phyloP scores from a whole-genome alignment of 441 rosid genomes.

The Adansonia grandidieri region DNA sequence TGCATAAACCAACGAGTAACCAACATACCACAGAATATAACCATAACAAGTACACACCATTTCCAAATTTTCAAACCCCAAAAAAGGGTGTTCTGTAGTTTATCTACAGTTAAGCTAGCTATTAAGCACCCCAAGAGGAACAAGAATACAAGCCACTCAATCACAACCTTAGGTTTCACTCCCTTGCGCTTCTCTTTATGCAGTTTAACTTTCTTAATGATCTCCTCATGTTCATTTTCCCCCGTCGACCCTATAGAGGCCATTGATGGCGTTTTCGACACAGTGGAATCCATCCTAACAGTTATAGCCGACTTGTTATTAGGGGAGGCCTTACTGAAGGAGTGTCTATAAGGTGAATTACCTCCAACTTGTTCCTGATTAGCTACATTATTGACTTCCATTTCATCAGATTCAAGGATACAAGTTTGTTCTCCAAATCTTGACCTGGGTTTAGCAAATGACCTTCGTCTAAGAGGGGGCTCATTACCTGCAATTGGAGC shows the following conservation, averaged over 20 bases:
- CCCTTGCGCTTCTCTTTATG: conserved; percentile 39
- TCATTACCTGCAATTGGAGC: conserved; percentile 42
- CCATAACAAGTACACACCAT: conserved; percentile 83
- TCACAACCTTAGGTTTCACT: conserved; percentile 40
- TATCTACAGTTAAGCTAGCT: conserved; percentile 57
- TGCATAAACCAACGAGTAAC: conserved; percentile 79
- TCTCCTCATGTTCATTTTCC: conserved; percentile 60
- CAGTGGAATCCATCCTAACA: conserved; percentile 38
- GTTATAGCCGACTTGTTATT: conserved; percentile 40
- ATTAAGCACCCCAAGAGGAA: conserved; percentile 49
- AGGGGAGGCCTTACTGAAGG: conserved; percentile 51
- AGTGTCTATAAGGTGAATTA: conserved; percentile 44
- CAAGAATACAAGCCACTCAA: conserved; percentile 56
- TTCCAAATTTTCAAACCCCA: conserved; percentile 81
- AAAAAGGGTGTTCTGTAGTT: conserved; percentile 32
- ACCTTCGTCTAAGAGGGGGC: conserved; percentile 43
- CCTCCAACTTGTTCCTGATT: conserved; percentile 42
- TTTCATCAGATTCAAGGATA: conserved; percentile 36
- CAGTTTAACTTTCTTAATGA: conserved; percentile 54
- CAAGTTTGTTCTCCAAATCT: conserved; percentile 71
- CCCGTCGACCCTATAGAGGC: conserved; percentile 44
- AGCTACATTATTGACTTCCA: conserved; percentile 43
- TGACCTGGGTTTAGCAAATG: conserved; percentile 74
- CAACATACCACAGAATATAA: conserved; percentile 65
- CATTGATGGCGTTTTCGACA: conserved; percentile 41